A percentile compares a stretch with the other conserved stretches of the same genome.
These are phyloP conservation scores for Chenopodium quinoa DNA, from an alignment of 148 eudicot genomes.

Conservation along the genomic window DNA sequence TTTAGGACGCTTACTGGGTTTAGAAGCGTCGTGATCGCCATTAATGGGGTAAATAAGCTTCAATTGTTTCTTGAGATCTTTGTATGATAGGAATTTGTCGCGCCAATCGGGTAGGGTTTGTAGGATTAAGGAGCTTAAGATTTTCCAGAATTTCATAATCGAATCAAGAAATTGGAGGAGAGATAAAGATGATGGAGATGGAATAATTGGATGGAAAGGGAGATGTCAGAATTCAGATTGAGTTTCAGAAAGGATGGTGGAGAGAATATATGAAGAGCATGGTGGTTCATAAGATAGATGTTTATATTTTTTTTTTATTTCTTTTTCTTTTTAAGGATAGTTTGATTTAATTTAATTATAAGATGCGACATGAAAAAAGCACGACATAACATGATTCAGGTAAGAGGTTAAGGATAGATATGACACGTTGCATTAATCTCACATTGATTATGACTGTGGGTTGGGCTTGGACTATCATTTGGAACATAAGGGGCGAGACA, in stretches of 20 bases:
- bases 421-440: too few relatives aligned
- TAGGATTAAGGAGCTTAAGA: constrained; percentile 43
- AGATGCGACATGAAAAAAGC: too few relatives aligned
- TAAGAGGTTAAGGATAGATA: too few relatives aligned
- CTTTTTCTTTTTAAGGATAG: not conserved
- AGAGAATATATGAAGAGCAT: not conserved
- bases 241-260: not conserved
- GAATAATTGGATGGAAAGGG: not conserved
- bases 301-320: not conserved
- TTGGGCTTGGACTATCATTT: too few relatives aligned
- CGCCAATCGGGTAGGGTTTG: constrained; percentile 73
- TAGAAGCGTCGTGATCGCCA: not conserved
- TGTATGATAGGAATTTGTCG: constrained; percentile 70
- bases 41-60: constrained; percentile 40
- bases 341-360: too few relatives aligned
- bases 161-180: not conserved
- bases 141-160: constrained; percentile 65
- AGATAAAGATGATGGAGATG: not conserved
- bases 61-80: constrained; percentile 62
- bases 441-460: too few relatives aligned
- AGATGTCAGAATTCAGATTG: not conserved
- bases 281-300: not conserved
- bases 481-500: too few relatives aligned
- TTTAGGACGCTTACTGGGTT: constrained; percentile 43
- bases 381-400: too few relatives aligned